These are phyloP conservation scores for Nicotiana obtusifolia DNA, from an alignment of 257 asterid genomes.

Conservation along the genomic window DNA sequence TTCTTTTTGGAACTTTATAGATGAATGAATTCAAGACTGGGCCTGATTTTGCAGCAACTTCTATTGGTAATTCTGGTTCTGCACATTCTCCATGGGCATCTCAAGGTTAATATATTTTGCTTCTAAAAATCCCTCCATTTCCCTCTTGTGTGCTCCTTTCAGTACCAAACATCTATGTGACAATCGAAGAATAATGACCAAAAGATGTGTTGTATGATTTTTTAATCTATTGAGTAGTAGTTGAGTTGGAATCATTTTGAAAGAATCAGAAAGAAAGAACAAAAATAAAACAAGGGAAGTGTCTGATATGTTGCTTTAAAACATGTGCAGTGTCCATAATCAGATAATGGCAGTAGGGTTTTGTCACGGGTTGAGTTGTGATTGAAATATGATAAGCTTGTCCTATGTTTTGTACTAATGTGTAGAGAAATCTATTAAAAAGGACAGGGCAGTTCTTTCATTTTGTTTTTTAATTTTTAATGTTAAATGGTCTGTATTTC, in stretches of 20 bases:
- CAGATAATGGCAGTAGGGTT: slow-evolving; percentile 19
- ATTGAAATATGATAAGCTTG: slow-evolving; percentile 15
- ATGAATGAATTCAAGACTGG: slow-evolving; percentile 36
- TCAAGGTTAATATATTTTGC: slow-evolving; percentile 34
- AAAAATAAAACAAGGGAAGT: not conserved
- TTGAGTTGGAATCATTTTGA: not conserved
- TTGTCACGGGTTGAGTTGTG: slow-evolving; percentile 31
- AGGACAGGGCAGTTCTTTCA: not conserved
- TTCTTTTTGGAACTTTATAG: not conserved
- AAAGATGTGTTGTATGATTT: not conserved
- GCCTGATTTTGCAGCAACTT: slow-evolving; percentile 63
- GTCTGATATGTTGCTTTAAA: slow-evolving; percentile 3
- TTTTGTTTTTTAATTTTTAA: not conserved
- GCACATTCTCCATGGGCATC: slow-evolving; percentile 83
- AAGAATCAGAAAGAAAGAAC: not conserved
- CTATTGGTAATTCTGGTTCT: slow-evolving; percentile 56
- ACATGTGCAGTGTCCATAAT: slow-evolving; percentile 34
- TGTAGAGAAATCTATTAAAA: not conserved
- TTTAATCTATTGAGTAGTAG: not conserved
- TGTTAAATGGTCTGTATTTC: not conserved
- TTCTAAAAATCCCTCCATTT: not conserved
- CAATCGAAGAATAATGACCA: not conserved
- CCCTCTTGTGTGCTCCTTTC: not conserved
- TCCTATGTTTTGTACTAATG: slow-evolving; percentile 14
- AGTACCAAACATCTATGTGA: not conserved